phyloP scores from a whole-genome alignment of 1,139 yeast genomes.

The Pichia sp. region DNA sequence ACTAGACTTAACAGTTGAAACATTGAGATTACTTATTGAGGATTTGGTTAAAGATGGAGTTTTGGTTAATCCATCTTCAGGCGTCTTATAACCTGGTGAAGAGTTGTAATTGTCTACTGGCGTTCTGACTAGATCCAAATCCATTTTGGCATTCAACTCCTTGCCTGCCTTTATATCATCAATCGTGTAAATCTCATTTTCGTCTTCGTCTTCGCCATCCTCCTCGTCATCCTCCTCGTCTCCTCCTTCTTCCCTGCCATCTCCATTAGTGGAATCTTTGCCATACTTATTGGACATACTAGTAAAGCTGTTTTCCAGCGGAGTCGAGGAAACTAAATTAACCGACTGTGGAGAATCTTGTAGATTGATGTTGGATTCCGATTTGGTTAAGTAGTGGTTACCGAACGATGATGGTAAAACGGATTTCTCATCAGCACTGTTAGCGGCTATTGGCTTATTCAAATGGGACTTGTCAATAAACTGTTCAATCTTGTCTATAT shows the following conservation, averaged over 20 bases:
- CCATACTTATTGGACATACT: too few species aligned
- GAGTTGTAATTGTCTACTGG: neutral
- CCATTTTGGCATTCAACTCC: too few species aligned
- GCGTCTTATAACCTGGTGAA: neutral
- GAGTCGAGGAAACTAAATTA: conserved; percentile 6
- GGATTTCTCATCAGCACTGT: neutral
- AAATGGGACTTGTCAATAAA: conserved; percentile 17
- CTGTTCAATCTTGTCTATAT: conserved; percentile 31
- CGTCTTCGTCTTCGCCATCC: too few species aligned
- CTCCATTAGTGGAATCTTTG: too few species aligned
- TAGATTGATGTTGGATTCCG: conserved; percentile 11
- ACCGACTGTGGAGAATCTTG: conserved; percentile 4
- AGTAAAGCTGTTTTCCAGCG: conserved; percentile 1
- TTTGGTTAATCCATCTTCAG: neutral
- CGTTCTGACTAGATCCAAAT: too few species aligned
- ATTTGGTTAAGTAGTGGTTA: neutral
- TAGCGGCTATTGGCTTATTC: neutral
- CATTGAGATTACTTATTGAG: neutral
- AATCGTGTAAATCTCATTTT: too few species aligned
- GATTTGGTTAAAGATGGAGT: too few species aligned
- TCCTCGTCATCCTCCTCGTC: too few species aligned
- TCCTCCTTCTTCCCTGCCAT: too few species aligned
- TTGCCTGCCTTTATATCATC: too few species aligned
- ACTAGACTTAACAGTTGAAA: neutral
- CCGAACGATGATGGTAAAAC: neutral